Percentiles rank a stretch among this genome's conserved stretches.
Conservation (phyloP, 1,284 basidiomycete genomes). For the Fomitopsis pinicola region DNA sequence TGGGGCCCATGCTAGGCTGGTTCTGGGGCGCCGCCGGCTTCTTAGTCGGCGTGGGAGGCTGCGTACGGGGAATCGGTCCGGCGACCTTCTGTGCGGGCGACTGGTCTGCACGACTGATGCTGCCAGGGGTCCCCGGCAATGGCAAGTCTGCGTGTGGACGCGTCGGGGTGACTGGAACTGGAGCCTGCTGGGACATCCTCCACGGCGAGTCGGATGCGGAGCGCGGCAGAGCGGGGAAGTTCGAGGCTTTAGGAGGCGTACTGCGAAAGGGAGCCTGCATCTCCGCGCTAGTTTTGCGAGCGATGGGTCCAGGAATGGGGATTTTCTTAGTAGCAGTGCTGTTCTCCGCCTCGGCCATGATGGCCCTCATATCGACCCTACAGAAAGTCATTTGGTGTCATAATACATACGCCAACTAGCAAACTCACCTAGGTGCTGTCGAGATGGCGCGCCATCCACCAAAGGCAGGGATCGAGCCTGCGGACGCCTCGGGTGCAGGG, state of each 20-base stretch:
- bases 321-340: slow-evolving; percentile 15
- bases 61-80: neutral
- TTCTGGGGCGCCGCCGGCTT: slow-evolving; percentile 7
- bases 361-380: slow-evolving; percentile 78
- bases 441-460: slow-evolving; percentile 37
- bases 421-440: slow-evolving; percentile 36
- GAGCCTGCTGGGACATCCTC: slow-evolving; percentile 11
- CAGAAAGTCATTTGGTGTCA: slow-evolving; percentile 1
- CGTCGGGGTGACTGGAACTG: slow-evolving; percentile 3
- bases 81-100: slow-evolving; percentile 8
- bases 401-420: neutral
- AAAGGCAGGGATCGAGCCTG: slow-evolving; percentile 6
- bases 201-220: slow-evolving; percentile 15
- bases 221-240: neutral
- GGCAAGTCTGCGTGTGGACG: neutral
- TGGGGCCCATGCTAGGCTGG: slow-evolving; percentile 47
- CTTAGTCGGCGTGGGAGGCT: slow-evolving; percentile 6
- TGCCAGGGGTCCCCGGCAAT: slow-evolving; percentile 2
- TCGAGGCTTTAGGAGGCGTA: neutral
- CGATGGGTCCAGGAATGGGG: neutral
- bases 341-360: slow-evolving; percentile 77
- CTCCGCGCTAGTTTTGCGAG: slow-evolving; percentile 4
- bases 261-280: neutral
- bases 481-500: neutral
- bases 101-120: neutral